These are phyloP conservation scores for Sorghum bicolor DNA, from an alignment of 176 grass and related monocot species.

Conservation along the genomic window DNA sequence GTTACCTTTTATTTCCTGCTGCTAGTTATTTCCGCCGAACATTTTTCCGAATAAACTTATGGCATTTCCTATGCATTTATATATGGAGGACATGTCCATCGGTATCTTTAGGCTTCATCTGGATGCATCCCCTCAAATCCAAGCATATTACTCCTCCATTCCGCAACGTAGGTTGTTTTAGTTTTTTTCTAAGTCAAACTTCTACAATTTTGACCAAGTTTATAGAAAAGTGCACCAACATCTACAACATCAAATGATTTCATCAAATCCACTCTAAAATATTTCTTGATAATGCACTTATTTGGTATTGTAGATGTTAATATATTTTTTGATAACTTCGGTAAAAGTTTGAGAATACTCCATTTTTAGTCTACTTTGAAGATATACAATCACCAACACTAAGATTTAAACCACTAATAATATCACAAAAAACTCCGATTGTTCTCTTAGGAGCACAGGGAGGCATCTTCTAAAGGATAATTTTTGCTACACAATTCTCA, in stretches of 20 bases:
- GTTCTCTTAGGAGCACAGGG: background rate
- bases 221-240: no score
- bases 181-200: no score
- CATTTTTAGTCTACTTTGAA: background rate
- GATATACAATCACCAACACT: background rate
- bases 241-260: no score
- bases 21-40: background rate
- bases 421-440: background rate
- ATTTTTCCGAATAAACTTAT: background rate
- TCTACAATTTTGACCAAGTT: no score
- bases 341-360: no score
- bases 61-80: background rate
- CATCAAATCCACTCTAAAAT: no score
- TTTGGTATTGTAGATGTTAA: no score
- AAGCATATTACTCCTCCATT: background rate
- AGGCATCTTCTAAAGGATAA: background rate
- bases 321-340: no score
- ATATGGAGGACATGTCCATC: background rate
- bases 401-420: background rate
- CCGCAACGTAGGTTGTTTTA: background rate
- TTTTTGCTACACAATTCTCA: background rate
- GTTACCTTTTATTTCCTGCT: background rate
- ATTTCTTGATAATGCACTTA: no score
- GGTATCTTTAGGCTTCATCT: background rate
- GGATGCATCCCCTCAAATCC: background rate